Base-by-base conservation (phyloP, 805 yeast species). In the Ogataea thermomethanolica region DNA sequence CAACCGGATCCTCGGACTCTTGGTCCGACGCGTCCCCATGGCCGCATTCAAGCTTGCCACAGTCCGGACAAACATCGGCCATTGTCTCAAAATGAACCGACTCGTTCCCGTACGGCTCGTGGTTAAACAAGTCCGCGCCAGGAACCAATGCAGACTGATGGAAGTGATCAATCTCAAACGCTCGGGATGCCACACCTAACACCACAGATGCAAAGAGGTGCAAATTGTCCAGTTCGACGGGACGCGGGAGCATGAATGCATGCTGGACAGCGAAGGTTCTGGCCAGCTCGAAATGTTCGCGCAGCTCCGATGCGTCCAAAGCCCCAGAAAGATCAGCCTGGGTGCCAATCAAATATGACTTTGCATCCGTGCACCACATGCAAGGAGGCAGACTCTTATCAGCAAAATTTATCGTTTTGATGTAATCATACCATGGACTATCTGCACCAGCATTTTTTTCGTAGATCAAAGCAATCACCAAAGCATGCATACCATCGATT, bases 71-170 rank as follows among this genome's bases (percentile, higher is more conserved):
- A 12, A 74, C 65, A 23, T 57, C 63, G 12, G 53, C 60, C 3
- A 70, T 45, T 3, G 80, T 65, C 43, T 78, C 84, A 55, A 88
- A 86, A 60, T 80, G 82, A 8, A 81, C 88, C 50, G 76, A 70
- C 45, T 85, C 89, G 5, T 63, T 54, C 1, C 61, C 78, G 10
- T 64, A 71, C 5, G 70, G 59, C 29, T 65, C 58, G 55, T 89
- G 96, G 50, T 90, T 90, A 64, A 89, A 87, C 25, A 91, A 65
- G 62, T 90, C 96, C 0, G 96, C 97, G 11, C 89, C 86, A 0
- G 97, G 96, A 17, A 90, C 95, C 35, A 91, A 65, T 0, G 85
- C 87, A 23, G 81, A 69, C 24, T 79, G 84, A 51, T 83, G 87
- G 56, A 61, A 89, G 35, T 70, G 70, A 59, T 91, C 98, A 22